Evolutionary conservation across 2,329 filamentous ascomycete genomes (phyloP), one percentile per base, ranked within the genome.

Genomic region (Xylariaceae sp.): DNA sequence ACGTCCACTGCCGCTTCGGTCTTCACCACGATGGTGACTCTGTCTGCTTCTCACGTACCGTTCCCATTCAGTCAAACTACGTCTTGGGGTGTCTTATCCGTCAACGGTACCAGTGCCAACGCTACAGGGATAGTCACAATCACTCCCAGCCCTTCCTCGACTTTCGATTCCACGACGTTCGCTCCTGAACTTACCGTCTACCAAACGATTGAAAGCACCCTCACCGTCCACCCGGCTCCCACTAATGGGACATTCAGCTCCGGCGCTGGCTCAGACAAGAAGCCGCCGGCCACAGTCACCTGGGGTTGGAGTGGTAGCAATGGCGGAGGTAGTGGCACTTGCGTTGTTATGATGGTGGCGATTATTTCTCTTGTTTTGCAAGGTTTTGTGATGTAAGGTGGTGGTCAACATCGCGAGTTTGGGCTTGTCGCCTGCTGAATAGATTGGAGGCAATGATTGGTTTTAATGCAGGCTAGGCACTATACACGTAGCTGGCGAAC

Each of bases 341-440:
- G 66, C 44, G 56, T 60, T 23, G 52, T 66, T 33, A 60, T 67
- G 64, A 34, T 67, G 28, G 53, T 64, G 14, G 56, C 58, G 26
- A 29, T 67, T 9, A 34, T 64, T 19, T 60, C 59, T 17, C 41
- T 64, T n/a, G n/a, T 54, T 24, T 39, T 56, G 17, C 46, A 56
- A 29, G 29, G 2, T 23, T 40, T 60, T 14, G 39, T 57, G 14
- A 37, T 60, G 23, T 56, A 53, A 51, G n/a, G n/a, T n/a, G 17
- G 28, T 6, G 6, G 41, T n/a, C 16, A 12, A 21, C 21, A 2
- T 44, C 6, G 19, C 11, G 34, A 37, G 5, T 36, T 26, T 16
- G 21, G 12, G 46, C 24, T 26, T 34, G 17, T 40, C 23, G 33
- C 40, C 36, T 26, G 29, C 34, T n/a, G 33, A 7, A 45, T 7